A percentile compares a stretch with the other conserved stretches of the same genome.
phyloP scores from a whole-genome alignment of 2,329 filamentous ascomycete species.

The Aspergillus sp. region DNA sequence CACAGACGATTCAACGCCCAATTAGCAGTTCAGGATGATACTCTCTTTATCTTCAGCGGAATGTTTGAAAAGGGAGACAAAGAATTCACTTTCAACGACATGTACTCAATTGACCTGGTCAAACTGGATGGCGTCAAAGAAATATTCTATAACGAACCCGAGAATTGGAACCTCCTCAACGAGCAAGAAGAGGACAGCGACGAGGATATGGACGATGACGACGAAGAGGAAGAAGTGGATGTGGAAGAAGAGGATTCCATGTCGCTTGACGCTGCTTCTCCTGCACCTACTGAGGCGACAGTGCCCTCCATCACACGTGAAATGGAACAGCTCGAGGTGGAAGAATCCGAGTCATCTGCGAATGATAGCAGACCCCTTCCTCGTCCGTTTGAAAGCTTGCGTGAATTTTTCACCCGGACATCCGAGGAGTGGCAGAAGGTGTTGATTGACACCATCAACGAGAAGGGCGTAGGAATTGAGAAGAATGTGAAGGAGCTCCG shows the following conservation, averaged over 20 bases:
- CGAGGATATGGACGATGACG: constrained; percentile 38
- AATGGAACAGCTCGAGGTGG: constrained; percentile 32
- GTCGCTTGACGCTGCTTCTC: constrained; percentile 32
- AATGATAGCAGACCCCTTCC: constrained; percentile 70
- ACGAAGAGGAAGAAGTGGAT: constrained; percentile 37
- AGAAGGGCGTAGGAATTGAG: constrained; percentile 51
- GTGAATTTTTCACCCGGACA: constrained; percentile 87
- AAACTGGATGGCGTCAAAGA: constrained; percentile 93
- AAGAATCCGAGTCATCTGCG: constrained; percentile 40
- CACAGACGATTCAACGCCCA: constrained; percentile 88
- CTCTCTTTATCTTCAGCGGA: constrained; percentile 88
- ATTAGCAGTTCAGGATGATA: constrained; percentile 83
- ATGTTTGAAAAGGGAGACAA: constrained; percentile 92
- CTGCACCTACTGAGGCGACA: constrained; percentile 30
- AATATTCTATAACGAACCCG: constrained; percentile 75
- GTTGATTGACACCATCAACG: constrained; percentile 66
- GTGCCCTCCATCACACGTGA: constrained; percentile 30
- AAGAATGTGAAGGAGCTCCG: constrained; percentile 85
- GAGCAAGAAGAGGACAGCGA: constrained; percentile 55
- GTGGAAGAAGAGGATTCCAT: constrained; percentile 43
- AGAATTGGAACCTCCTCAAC: constrained; percentile 70
- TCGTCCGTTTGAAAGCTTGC: constrained; percentile 78
- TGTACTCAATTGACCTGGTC: constrained; percentile 88
- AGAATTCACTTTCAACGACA: constrained; percentile 91
- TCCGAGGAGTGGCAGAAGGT: constrained; percentile 86